Evolutionary conservation across 2,329 filamentous ascomycete genomes (phyloP), one percentile per base, ranked within the genome.

Genomic region (Alternaria angustiovoidea): DNA sequence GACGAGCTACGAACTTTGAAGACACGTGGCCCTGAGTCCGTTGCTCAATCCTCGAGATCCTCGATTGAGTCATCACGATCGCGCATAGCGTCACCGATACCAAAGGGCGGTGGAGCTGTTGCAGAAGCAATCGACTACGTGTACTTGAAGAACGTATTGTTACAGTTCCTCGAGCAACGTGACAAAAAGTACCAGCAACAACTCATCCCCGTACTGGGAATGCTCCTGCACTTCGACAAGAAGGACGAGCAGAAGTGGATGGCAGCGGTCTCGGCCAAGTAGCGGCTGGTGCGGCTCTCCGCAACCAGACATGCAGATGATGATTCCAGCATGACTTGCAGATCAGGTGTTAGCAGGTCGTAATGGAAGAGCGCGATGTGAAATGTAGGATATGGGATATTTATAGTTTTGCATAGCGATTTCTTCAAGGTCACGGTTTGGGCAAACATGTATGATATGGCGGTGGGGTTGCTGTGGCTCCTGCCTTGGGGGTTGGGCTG

Each of bases 211-310:
- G 91, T 94, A 34, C 77, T 95, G 70, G 89, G 89, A 30, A 89
- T 91, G 84, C 80, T 94, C 74, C 80, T 95, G 73, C 87, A 88
- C 75, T 93, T 94, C 80, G 89, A 93, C 79, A 88, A 88, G 69
- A 87, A 86, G 69, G 93, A 97, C 68, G 91, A 95, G 80, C 89
- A 95, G 79, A 94, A 92, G 79, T 96, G 93, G 92, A 87, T 90
- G 79, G 86, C 89, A 18, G 93, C 91, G 3, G 89, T 96, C 49
- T 83, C 84, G 61, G 83, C 85, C 16, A 74, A 69, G 66, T 78
- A 70, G 61, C 57, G 57, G 58, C 20, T 22, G 42, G 36, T 62
- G 61, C 38, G 62, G 61, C 61, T 66, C 65, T 64, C 60, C 55
- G 57, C 47, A 41, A 54, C 51, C 42, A 59, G 61, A 61, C 53